Conservation (phyloP, 257 asterid species). For the Solanum sparsipilum region DNA sequence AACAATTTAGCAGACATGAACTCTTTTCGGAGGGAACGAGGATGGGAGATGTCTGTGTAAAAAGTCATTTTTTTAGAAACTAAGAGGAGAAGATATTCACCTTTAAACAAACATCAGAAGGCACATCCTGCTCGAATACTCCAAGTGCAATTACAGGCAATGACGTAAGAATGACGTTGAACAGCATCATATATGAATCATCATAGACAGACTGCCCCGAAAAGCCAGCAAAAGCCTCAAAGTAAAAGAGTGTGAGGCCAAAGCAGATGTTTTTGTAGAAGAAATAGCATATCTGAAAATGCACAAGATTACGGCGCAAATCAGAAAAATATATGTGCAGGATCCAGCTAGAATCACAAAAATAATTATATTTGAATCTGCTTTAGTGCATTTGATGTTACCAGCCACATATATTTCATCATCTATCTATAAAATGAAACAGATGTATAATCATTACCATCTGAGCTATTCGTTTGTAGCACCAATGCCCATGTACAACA, state of each 20-base stretch:
- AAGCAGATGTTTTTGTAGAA: slow-evolving; percentile 97
- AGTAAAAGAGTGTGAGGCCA: slow-evolving; percentile 95
- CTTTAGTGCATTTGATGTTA: not conserved
- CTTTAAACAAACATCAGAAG: slow-evolving; percentile 95
- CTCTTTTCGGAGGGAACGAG: not conserved
- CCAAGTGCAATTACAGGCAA: slow-evolving; percentile 97
- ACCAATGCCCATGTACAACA: slow-evolving; percentile 98
- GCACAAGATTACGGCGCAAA: not conserved
- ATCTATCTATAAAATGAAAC: not conserved
- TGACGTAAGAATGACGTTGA: slow-evolving; percentile 91
- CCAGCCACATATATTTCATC: not conserved
- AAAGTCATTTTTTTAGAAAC: not conserved
- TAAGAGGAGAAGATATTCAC: slow-evolving; percentile 14
- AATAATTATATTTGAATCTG: not conserved
- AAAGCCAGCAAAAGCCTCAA: slow-evolving; percentile 91
- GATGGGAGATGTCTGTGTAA: not conserved
- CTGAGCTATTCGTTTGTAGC: slow-evolving; percentile 97
- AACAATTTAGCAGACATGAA: not conserved
- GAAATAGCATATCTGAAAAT: slow-evolving; percentile 83
- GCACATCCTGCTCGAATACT: slow-evolving; percentile 92
- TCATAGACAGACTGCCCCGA: slow-evolving; percentile 91
- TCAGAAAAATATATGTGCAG: not conserved
- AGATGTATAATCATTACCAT: slow-evolving; percentile 47
- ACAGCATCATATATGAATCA: slow-evolving; percentile 88
- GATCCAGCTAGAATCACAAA: not conserved